Evolutionary conservation across 225 moss, liverwort and hornwort genomes (phyloP).

Genomic region (Bryoerythrophyllum caledonicum): DNA sequence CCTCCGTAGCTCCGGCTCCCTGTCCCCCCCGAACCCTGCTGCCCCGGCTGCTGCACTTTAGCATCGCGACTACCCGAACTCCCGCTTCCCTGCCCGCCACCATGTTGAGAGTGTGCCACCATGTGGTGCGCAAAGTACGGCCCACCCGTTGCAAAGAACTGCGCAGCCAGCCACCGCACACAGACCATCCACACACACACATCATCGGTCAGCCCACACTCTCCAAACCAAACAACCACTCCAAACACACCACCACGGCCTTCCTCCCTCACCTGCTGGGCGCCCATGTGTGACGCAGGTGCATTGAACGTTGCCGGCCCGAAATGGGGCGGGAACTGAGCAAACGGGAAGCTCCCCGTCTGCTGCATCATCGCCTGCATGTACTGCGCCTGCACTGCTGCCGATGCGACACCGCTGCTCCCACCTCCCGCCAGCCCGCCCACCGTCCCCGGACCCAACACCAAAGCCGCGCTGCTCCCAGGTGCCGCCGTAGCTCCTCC

Average conservation of each 20-base stretch:
- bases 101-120: slow-evolving; percentile 59
- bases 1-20: slow-evolving; percentile 50
- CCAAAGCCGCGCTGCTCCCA: slow-evolving; percentile 35
- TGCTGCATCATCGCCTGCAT: slow-evolving; percentile 90
- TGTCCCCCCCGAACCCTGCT: slow-evolving; percentile 41
- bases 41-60: slow-evolving; percentile 38
- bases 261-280: slow-evolving; percentile 55
- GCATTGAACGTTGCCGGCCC: slow-evolving; percentile 57
- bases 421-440: slow-evolving; percentile 28
- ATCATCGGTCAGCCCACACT: not conserved
- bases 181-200: not conserved
- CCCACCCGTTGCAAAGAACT: slow-evolving; percentile 62
- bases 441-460: slow-evolving; percentile 38
- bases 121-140: slow-evolving; percentile 75
- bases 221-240: not conserved
- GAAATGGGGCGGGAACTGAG: slow-evolving; percentile 66
- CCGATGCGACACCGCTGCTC: slow-evolving; percentile 47
- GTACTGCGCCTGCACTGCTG: slow-evolving; percentile 73
- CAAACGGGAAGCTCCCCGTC: slow-evolving; percentile 63
- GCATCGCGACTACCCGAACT: slow-evolving; percentile 35
- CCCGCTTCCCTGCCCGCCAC: slow-evolving; percentile 45
- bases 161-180: slow-evolving; percentile 61
- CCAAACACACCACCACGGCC: not conserved
- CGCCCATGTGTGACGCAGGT: slow-evolving; percentile 46
- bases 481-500: slow-evolving; percentile 23